phyloP scores from a whole-genome alignment of 805 yeast species.

The Myxozyma lipomycoides region DNA sequence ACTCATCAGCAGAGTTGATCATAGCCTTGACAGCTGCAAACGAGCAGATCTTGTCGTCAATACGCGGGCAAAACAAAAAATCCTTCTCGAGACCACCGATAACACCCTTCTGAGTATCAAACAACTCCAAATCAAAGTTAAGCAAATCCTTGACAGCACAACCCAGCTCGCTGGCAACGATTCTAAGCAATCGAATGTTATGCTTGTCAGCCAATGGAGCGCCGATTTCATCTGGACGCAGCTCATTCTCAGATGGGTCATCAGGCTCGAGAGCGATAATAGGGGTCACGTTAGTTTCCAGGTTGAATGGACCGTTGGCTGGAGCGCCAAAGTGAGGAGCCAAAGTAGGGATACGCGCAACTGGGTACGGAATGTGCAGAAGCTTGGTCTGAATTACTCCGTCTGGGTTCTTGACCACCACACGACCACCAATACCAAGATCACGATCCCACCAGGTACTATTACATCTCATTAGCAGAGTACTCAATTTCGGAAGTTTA shows the following conservation, averaged over 20 bases:
- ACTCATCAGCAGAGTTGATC: slow-evolving; percentile 43
- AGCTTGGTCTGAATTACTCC: slow-evolving; percentile 36
- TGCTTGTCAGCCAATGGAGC: slow-evolving; percentile 33
- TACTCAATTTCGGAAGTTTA: not conserved
- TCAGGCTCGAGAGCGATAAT: slow-evolving; percentile 55
- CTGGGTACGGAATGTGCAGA: slow-evolving; percentile 42
- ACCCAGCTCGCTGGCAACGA: slow-evolving; percentile 58
- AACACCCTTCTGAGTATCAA: slow-evolving; percentile 74
- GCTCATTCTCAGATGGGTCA: slow-evolving; percentile 32
- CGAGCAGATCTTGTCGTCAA: slow-evolving; percentile 81
- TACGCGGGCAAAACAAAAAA: slow-evolving; percentile 74
- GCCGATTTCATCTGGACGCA: slow-evolving; percentile 32
- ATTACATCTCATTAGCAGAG: slow-evolving; percentile 15
- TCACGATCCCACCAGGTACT: slow-evolving; percentile 80
- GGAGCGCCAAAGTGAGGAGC: slow-evolving; percentile 84
- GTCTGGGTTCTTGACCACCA: slow-evolving; percentile 48
- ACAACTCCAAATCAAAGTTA: slow-evolving; percentile 72
- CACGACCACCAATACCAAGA: slow-evolving; percentile 76
- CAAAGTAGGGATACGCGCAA: slow-evolving; percentile 77
- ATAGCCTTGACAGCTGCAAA: slow-evolving; percentile 65
- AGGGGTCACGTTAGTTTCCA: slow-evolving; percentile 75
- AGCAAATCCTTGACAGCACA: slow-evolving; percentile 57
- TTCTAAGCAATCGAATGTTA: slow-evolving; percentile 61
- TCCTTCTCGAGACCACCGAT: slow-evolving; percentile 76
- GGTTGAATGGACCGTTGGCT: slow-evolving; percentile 66